Evolutionary conservation across 495 filamentous ascomycete species (phyloP), one percentile per base, ranked within the genome.

Genomic region (Penicillium ucsense): DNA sequence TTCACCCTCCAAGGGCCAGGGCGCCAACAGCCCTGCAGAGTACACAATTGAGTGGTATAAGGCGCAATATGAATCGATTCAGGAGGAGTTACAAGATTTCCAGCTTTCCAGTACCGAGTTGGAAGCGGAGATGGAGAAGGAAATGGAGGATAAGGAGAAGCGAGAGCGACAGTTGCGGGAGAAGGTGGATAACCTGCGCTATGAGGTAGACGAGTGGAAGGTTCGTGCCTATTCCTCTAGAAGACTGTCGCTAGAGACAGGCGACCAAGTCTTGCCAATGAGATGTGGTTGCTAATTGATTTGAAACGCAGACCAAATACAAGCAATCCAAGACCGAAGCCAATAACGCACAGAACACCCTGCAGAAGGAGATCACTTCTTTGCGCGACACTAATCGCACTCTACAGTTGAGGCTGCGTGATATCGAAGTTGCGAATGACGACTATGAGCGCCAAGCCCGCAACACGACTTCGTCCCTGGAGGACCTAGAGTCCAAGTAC

Each of bases 131-230:
- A 74, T 98, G 40, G 92, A 98, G 70, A 92, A 89, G 75, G 92
- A 98, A 62, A 79, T 97, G 41, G 94, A 98, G 63, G 86, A 87
- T 20, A 88, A 89, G 35, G 92, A 98, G 75, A 91, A 92, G 70
- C 79, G 87, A 55, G 92, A 98, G 64, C 77, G 88, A 48, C 74
- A 79, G 47, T 66, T 97, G 56, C 80, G 88, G 61, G 84, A 91
- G 63, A 95, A 92, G 68, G 82, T 86, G 3, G 92, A 97, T 58
- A 74, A 68, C 29, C 62, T 95, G 56, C 79, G 77, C 46, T 96
- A 88, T 58, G 89, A 96, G 60, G 89, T 91, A 0, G 90, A 95
- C 12, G 92, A 98, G 67, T 98, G 92, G 92, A 96, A 98, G 81
- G 90, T 95, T 73, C 60, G 80, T 7, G 28, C 31, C 20, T 20